These are phyloP conservation scores for Cocos nucifera DNA, from an alignment of 176 grass and related monocot species.

Conservation along the genomic window DNA sequence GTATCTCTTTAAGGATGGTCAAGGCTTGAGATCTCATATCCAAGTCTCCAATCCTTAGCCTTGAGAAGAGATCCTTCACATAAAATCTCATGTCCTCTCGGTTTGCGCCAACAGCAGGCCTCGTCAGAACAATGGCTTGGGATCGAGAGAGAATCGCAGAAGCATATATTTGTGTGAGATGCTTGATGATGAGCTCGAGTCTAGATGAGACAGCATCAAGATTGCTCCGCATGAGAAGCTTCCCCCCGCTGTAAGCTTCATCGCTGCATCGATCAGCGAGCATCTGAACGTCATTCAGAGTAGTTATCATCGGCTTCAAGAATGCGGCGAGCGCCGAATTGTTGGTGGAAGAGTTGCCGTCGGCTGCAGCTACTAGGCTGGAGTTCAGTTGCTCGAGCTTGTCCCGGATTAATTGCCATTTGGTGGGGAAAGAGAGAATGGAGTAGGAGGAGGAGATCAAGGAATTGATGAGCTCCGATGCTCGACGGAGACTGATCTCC, in stretches of 20 bases:
- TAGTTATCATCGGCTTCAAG: neutral
- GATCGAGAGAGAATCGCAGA: neutral
- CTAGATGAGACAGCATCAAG: neutral
- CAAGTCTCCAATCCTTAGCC: constrained; percentile 48
- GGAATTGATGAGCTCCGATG: constrained; percentile 1
- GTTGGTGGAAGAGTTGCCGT: neutral
- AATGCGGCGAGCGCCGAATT: neutral
- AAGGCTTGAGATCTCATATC: constrained; percentile 34
- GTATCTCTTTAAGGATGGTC: constrained; percentile 50
- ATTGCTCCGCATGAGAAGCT: constrained; percentile 5
- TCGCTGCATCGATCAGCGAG: neutral
- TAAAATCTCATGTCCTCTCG: constrained; percentile 61
- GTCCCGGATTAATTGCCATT: constrained; percentile 10
- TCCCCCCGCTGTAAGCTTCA: neutral
- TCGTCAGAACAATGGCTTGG: constrained; percentile 45
- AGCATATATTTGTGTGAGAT: neutral
- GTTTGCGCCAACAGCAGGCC: constrained; percentile 34
- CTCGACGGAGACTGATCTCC: neutral
- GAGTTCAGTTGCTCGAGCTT: constrained; percentile 9
- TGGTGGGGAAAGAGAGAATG: neutral
- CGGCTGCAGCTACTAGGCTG: neutral
- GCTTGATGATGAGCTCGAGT: neutral
- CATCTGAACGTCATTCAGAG: neutral
- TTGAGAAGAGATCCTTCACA: constrained; percentile 67
- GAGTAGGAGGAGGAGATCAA: constrained; percentile 1